These are phyloP conservation scores for Ophiostoma piceae DNA, from an alignment of 2,329 filamentous ascomycete genomes.

Conservation along the genomic window DNA sequence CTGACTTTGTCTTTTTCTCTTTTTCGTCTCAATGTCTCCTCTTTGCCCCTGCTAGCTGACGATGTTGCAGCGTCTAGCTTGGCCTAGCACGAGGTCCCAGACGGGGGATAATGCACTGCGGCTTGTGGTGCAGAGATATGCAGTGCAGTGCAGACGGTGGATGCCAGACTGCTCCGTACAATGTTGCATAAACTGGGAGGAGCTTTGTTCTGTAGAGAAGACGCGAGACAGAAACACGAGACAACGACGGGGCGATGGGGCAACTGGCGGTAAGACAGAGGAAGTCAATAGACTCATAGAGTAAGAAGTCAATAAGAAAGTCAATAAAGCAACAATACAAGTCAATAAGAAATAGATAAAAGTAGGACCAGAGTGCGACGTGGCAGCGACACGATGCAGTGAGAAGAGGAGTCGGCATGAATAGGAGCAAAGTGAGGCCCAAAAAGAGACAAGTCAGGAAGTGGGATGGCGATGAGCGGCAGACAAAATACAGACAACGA, in stretches of 20 bases:
- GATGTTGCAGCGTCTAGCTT: background rate
- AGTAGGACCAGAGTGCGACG: background rate
- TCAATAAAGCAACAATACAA: background rate
- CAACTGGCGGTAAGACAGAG: constrained; percentile 8
- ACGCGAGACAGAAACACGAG: background rate
- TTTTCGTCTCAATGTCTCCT: background rate
- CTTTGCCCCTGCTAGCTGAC: constrained; percentile 1
- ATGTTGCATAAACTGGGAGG: background rate
- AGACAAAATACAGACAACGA: too few species aligned
- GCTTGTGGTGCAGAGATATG: constrained; percentile 7
- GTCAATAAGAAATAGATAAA: background rate
- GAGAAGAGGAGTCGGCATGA: background rate
- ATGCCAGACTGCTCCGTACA: background rate
- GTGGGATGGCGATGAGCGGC: background rate
- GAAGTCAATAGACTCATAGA: background rate
- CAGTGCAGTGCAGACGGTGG: constrained; percentile 1
- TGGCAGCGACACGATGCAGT: constrained; percentile 7
- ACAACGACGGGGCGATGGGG: background rate
- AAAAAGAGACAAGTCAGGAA: constrained; percentile 3
- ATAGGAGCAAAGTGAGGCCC: background rate
- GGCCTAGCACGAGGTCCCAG: background rate
- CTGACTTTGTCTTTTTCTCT: background rate
- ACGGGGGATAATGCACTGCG: constrained; percentile 10
- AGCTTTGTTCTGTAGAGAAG: background rate
- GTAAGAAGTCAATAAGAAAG: background rate